Conservation (phyloP, 345 rosid species). For the Rhodamnia rubescens region DNA sequence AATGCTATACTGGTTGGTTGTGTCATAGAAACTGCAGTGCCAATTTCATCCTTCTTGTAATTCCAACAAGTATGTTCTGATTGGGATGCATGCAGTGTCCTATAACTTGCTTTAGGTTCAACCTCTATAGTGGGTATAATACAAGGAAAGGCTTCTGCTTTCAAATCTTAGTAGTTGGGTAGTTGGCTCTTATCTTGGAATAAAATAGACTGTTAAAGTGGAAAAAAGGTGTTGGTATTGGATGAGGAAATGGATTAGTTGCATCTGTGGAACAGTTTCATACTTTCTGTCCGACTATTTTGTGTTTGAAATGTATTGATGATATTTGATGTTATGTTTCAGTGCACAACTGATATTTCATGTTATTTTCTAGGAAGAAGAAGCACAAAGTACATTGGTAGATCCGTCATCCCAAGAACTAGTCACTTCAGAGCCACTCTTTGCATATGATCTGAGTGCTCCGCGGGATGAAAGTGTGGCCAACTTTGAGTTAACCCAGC, state of each 20-base stretch:
- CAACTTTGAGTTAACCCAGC: conserved; percentile 16
- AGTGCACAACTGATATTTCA: neutral
- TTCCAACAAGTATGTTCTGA: neutral
- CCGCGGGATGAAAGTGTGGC: conserved; percentile 6
- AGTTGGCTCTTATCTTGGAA: neutral
- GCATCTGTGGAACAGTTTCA: neutral
- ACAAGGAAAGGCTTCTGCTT: neutral
- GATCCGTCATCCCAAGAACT: conserved; percentile 17
- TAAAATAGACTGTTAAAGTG: neutral
- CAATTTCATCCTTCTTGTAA: neutral
- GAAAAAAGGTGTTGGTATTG: neutral
- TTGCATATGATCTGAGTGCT: neutral
- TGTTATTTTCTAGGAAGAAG: conserved; percentile 18
- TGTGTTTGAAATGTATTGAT: neutral
- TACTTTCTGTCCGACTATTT: neutral
- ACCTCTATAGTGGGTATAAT: neutral
- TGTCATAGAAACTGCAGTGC: neutral
- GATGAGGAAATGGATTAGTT: neutral
- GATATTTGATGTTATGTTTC: neutral
- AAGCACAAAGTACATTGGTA: conserved; percentile 25
- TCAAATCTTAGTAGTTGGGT: neutral
- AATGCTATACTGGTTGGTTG: neutral
- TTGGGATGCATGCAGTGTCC: neutral
- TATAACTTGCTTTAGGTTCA: neutral
- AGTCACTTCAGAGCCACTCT: conserved; percentile 10